phyloP scores from a whole-genome alignment of 441 rosid species.

The Populus hybrid region DNA sequence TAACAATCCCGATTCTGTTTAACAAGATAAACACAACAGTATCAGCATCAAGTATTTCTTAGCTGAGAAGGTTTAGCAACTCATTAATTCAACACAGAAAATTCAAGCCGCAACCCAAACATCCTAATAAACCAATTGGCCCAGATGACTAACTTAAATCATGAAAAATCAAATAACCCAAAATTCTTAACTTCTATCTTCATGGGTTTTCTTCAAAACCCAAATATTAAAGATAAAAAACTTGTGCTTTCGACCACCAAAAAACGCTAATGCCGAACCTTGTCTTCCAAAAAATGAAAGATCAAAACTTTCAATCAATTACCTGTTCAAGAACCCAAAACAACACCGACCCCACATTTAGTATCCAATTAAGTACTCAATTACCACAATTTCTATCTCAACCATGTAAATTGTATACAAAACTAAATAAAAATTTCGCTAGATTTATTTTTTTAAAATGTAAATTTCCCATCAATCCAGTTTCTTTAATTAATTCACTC shows the following conservation, averaged over 20 bases:
- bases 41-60: slow-evolving; percentile 14
- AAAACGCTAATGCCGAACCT: background rate
- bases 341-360: background rate
- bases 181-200: background rate
- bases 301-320: background rate
- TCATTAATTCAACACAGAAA: background rate
- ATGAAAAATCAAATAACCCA: background rate
- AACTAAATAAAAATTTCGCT: background rate
- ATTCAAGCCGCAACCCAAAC: background rate
- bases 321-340: background rate
- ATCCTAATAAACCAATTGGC: background rate
- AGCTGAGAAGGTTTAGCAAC: background rate
- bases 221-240: background rate
- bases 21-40: slow-evolving; percentile 3
- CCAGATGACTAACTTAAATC: background rate
- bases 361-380: background rate
- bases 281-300: background rate
- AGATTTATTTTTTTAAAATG: background rate
- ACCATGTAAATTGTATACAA: background rate
- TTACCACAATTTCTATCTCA: background rate
- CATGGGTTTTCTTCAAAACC: background rate
- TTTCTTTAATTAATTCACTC: background rate
- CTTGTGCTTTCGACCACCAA: background rate
- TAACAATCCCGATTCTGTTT: slow-evolving; percentile 17
- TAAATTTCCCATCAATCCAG: background rate